Percentiles rank a stretch among this genome's conserved stretches.
These are phyloP conservation scores for Effrenium voratum DNA, from an alignment of 73 alveolate genomes.

Conservation along the genomic window DNA sequence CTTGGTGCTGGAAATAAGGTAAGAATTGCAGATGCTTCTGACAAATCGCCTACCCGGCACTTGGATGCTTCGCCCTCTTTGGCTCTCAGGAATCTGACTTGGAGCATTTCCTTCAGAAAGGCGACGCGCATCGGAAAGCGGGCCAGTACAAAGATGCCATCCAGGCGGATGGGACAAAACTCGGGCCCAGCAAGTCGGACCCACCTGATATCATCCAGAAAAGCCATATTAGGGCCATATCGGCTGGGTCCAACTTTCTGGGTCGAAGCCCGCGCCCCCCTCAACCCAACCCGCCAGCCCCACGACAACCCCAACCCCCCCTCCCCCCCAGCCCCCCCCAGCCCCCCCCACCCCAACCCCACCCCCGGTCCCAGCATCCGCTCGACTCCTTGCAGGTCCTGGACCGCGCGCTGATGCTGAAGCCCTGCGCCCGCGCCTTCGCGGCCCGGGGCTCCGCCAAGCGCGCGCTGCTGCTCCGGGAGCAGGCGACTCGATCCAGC, in stretches of 20 bases:
- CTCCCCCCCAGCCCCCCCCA: not conserved
- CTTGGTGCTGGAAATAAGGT: too few species aligned
- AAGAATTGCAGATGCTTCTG: too few species aligned
- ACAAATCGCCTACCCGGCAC: too few species aligned
- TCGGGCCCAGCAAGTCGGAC: too few species aligned
- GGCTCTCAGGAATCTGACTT: slow-evolving; percentile 17
- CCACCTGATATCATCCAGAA: too few species aligned
- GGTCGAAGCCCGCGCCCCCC: too few species aligned
- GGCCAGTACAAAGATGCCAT: slow-evolving; percentile 66
- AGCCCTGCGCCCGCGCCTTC: slow-evolving; percentile 20
- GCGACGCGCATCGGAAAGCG: slow-evolving; percentile 40
- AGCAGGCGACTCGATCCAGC: not conserved
- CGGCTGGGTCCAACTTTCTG: too few species aligned
- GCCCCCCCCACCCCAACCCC: not conserved
- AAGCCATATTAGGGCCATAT: too few species aligned
- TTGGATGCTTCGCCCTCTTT: too few species aligned
- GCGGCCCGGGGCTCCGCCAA: slow-evolving; percentile 60
- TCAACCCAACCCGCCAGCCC: not conserved
- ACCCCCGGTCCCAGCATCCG: too few species aligned
- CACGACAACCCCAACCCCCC: not conserved
- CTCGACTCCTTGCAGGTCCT: slow-evolving; percentile 17
- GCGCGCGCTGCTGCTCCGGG: slow-evolving; percentile 77
- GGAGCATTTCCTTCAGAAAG: slow-evolving; percentile 47
- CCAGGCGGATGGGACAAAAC: too few species aligned
- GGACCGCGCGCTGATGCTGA: slow-evolving; percentile 71